phyloP scores from a whole-genome alignment of 768 basidiomycete genomes.

The Lactarius sp. region DNA sequence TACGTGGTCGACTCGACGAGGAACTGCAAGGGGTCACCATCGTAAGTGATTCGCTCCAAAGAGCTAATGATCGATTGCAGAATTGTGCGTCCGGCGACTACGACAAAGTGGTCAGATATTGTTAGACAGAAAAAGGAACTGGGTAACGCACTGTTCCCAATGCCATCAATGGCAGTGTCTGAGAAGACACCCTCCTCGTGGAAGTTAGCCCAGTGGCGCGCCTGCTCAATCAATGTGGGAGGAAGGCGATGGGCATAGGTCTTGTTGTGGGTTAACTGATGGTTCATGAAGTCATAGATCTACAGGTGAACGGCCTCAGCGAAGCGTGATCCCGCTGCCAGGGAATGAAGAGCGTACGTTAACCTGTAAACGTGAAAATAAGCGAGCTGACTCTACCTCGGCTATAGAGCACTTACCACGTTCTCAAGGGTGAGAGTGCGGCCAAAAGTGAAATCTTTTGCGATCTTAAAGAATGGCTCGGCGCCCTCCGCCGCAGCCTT shows the following conservation, averaged over 20 bases:
- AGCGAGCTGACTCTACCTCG: slow-evolving; percentile 14
- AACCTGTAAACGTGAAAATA: slow-evolving; percentile 44
- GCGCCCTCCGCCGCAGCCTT: slow-evolving; percentile 54
- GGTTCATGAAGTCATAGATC: slow-evolving; percentile 76
- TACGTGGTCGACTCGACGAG: slow-evolving; percentile 77
- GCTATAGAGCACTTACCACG: slow-evolving; percentile 43
- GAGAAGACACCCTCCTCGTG: slow-evolving; percentile 78
- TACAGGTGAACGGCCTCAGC: slow-evolving; percentile 29
- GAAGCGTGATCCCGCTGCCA: not conserved
- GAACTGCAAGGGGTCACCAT: slow-evolving; percentile 74
- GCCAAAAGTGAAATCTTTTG: slow-evolving; percentile 70
- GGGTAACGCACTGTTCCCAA: slow-evolving; percentile 68
- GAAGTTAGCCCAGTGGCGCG: slow-evolving; percentile 69
- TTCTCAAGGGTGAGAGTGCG: slow-evolving; percentile 63
- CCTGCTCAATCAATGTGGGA: slow-evolving; percentile 72
- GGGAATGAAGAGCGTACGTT: slow-evolving; percentile 48
- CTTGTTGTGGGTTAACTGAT: slow-evolving; percentile 75
- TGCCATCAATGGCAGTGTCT: slow-evolving; percentile 50
- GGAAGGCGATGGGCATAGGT: slow-evolving; percentile 75
- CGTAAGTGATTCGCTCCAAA: slow-evolving; percentile 73
- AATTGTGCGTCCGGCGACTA: slow-evolving; percentile 80
- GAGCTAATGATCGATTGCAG: slow-evolving; percentile 66
- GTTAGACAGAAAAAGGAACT: too few relatives aligned
- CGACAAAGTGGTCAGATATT: slow-evolving; percentile 2
- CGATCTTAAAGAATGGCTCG: slow-evolving; percentile 56